Conservation (phyloP, 345 rosid species). For the Brassica incana region DNA sequence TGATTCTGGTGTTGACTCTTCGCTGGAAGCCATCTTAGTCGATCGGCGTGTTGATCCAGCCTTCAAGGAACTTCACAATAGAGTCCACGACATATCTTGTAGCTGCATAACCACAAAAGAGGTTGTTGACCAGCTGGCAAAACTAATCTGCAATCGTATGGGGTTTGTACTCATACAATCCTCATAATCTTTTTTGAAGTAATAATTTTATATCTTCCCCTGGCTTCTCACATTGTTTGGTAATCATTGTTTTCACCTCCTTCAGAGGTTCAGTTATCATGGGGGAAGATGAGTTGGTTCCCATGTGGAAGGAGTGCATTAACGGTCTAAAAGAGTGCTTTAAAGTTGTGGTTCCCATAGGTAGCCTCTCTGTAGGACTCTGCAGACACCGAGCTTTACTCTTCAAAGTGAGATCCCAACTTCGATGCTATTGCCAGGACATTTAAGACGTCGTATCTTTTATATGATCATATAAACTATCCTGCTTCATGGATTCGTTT, state of each 20-base stretch:
- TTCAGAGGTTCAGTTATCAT: conserved; percentile 67
- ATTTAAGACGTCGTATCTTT: not conserved
- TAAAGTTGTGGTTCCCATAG: conserved; percentile 86
- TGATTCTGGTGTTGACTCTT: conserved; percentile 60
- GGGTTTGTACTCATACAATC: conserved; percentile 62
- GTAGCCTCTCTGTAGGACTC: conserved; percentile 87
- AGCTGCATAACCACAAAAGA: conserved; percentile 75
- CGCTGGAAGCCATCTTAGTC: conserved; percentile 78
- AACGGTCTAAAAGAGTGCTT: conserved; percentile 77
- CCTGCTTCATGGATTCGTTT: conserved; percentile 8
- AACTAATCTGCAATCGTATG: conserved; percentile 86
- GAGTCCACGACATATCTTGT: conserved; percentile 69
- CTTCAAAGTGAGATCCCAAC: conserved; percentile 73
- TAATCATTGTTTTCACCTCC: conserved; percentile 16
- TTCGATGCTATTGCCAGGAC: conserved; percentile 10
- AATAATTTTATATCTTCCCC: conserved; percentile 29
- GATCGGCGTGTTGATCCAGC: conserved; percentile 73
- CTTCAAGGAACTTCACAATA: conserved; percentile 80
- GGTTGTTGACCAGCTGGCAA: conserved; percentile 92
- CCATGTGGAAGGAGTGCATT: conserved; percentile 79
- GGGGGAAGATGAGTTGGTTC: conserved; percentile 68
- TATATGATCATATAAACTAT: not conserved
- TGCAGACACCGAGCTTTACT: conserved; percentile 96
- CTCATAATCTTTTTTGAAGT: conserved; percentile 8
- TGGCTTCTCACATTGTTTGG: conserved; percentile 38